Evolutionary conservation across 2,329 filamentous ascomycete genomes (phyloP).

Genomic region (Aspergillus piperis): DNA sequence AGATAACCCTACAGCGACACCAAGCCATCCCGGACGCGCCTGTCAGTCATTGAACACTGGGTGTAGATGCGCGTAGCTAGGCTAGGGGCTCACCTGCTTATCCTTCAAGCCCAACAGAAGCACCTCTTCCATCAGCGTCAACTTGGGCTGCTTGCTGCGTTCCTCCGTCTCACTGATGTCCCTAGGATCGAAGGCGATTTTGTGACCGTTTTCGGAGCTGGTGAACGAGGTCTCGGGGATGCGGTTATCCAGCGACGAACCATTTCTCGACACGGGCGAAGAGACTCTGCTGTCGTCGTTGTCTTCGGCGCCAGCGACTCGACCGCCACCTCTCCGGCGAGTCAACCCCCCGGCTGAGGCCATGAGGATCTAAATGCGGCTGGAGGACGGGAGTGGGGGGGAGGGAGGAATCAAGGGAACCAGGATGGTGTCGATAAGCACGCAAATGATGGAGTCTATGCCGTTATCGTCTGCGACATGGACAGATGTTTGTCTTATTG

Average conservation of each 20-base stretch:
- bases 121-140: conserved; percentile 98
- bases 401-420: conserved; percentile 13
- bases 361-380: conserved; percentile 48
- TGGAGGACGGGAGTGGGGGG: conserved; percentile 18
- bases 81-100: conserved; percentile 73
- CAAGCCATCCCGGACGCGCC: neutral
- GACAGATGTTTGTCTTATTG: conserved; percentile 9
- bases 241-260: conserved; percentile 57
- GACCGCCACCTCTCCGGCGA: conserved; percentile 67
- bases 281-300: conserved; percentile 66
- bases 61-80: neutral
- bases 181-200: conserved; percentile 95
- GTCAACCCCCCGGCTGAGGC: conserved; percentile 71
- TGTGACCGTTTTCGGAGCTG: conserved; percentile 88
- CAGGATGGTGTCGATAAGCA: conserved; percentile 15
- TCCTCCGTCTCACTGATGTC: conserved; percentile 97
- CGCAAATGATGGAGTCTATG: conserved; percentile 17
- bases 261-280: conserved; percentile 64
- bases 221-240: conserved; percentile 79
- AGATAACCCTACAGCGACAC: conserved; percentile 73
- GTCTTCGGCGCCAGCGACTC: conserved; percentile 59
- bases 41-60: conserved; percentile 25
- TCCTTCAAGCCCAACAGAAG: conserved; percentile 94
- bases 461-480: conserved; percentile 21
- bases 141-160: conserved; percentile 94